phyloP scores from a whole-genome alignment of 371 early-diverging fungal genomes.

The Mortierella sp. region DNA sequence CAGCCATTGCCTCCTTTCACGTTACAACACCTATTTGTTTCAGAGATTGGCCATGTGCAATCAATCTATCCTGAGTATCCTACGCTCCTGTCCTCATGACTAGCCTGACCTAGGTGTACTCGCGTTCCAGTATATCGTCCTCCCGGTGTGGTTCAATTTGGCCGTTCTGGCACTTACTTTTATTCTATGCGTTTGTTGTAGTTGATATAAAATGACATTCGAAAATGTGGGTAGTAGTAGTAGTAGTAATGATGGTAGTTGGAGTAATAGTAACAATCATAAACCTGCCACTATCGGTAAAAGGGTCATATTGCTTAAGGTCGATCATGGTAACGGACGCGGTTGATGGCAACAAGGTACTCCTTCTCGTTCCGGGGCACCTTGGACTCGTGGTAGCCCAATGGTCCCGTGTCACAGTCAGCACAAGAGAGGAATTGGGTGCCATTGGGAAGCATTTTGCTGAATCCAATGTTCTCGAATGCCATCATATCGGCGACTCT shows the following conservation, averaged over 20 bases:
- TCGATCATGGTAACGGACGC: slow-evolving; percentile 63
- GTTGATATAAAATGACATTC: not conserved
- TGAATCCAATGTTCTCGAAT: slow-evolving; percentile 87
- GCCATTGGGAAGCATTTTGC: slow-evolving; percentile 67
- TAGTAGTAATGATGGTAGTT: too few species aligned
- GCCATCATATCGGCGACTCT: slow-evolving; percentile 75
- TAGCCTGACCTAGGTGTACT: too few species aligned
- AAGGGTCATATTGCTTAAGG: not conserved
- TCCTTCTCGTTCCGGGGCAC: slow-evolving; percentile 53
- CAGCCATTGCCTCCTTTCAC: not conserved
- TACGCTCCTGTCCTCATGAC: too few species aligned
- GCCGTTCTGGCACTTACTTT: slow-evolving; percentile 1
- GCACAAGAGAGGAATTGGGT: slow-evolving; percentile 83
- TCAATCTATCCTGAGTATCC: too few species aligned
- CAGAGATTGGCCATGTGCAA: too few species aligned
- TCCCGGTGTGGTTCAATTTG: not conserved
- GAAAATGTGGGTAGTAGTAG: too few species aligned
- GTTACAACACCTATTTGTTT: too few species aligned
- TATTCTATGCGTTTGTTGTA: not conserved
- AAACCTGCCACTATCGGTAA: not conserved
- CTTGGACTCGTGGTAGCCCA: slow-evolving; percentile 75
- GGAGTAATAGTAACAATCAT: too few species aligned
- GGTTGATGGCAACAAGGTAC: slow-evolving; percentile 65
- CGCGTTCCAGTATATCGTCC: too few species aligned
- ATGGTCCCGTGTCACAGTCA: slow-evolving; percentile 85